A percentile compares a stretch with the other conserved stretches of the same genome.
phyloP scores from a whole-genome alignment of 345 rosid species.

The Eucalyptus coolabah region DNA sequence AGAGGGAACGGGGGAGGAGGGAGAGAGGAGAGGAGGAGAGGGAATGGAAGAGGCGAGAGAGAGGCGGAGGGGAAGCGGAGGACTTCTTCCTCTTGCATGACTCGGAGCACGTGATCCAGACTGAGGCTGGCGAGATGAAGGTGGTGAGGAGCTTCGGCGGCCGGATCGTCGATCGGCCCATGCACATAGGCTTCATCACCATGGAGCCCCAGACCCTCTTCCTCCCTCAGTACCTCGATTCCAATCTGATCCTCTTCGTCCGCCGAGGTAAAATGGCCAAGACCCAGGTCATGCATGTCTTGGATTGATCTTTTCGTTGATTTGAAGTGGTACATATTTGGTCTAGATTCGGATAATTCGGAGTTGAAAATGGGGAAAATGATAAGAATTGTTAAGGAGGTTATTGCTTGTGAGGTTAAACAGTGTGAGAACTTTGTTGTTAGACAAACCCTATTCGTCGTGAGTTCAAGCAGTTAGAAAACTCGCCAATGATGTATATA shows the following conservation, averaged over 20 bases:
- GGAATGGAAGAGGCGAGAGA: background rate
- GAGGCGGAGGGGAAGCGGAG: background rate
- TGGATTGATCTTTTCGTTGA: background rate
- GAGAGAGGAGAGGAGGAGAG: background rate
- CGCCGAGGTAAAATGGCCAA: constrained; percentile 28
- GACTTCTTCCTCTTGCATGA: constrained; percentile 45
- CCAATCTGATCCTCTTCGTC: constrained; percentile 61
- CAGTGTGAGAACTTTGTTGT: background rate
- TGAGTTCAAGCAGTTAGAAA: background rate
- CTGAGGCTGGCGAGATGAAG: constrained; percentile 75
- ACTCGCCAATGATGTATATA: background rate
- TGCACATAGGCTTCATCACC: constrained; percentile 83
- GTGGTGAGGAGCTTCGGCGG: constrained; percentile 35
- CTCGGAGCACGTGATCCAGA: constrained; percentile 39
- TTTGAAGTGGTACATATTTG: background rate
- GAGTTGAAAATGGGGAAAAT: background rate
- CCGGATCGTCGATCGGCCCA: constrained; percentile 32
- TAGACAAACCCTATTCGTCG: background rate
- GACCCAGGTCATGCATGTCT: background rate
- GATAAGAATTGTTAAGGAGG: background rate
- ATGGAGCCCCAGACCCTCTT: constrained; percentile 81
- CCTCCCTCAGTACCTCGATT: constrained; percentile 79
- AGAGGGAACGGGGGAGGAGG: background rate
- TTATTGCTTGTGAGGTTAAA: background rate
- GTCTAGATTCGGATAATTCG: background rate